phyloP scores from a whole-genome alignment of 805 yeast species.

The Kuraishia borneana region DNA sequence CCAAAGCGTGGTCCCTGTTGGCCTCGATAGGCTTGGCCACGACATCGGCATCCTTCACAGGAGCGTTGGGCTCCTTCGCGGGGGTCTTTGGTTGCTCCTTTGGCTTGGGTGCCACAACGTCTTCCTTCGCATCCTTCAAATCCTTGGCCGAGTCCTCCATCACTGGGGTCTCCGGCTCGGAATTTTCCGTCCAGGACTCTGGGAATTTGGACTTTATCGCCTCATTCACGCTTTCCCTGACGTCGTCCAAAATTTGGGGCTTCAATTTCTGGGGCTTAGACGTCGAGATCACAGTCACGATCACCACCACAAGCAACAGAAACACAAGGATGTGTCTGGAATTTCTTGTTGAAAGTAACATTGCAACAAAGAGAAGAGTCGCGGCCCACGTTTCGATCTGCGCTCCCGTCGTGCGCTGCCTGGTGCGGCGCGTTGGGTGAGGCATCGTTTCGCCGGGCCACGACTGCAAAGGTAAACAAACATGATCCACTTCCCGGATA shows the following conservation, averaged over 20 bases:
- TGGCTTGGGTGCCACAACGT: not conserved
- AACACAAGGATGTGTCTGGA: not conserved
- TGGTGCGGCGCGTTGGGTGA: no score
- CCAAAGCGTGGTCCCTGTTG: slow-evolving; percentile 3
- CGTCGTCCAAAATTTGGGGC: not conserved
- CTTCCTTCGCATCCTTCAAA: not conserved
- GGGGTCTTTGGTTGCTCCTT: not conserved
- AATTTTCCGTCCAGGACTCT: no score
- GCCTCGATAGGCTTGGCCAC: not conserved
- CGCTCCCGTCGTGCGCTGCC: no score
- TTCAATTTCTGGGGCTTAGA: not conserved
- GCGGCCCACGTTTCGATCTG: no score
- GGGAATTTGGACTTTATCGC: not conserved
- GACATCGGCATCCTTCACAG: not conserved
- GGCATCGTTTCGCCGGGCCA: no score
- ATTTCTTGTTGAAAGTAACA: no score
- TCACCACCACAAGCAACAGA: not conserved
- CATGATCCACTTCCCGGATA: no score
- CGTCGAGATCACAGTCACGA: not conserved
- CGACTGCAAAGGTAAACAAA: no score
- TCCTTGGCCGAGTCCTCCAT: not conserved
- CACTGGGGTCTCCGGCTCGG: not conserved
- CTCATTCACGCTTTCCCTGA: not conserved
- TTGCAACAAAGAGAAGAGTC: no score
- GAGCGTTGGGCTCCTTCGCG: not conserved